Percentiles rank a stretch among this genome's conserved stretches.
Conservation (phyloP, 441 rosid genomes). For the Jatropha podagrica region DNA sequence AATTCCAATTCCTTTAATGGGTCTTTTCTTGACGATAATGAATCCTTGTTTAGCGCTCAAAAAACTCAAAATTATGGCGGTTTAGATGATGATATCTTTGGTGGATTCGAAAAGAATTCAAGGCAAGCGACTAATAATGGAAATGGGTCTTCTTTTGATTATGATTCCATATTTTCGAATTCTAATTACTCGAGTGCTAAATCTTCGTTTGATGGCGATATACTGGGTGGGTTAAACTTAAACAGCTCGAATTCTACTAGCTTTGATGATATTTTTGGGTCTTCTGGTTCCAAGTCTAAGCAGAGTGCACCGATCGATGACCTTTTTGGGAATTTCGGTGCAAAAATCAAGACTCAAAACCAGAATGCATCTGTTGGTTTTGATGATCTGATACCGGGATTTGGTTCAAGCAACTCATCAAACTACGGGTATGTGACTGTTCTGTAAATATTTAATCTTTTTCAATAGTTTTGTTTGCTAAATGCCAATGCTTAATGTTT, state of each 20-base stretch:
- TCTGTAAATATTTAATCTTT: neutral
- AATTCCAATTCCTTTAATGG: conserved; percentile 35
- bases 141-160: conserved; percentile 41
- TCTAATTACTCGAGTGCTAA: conserved; percentile 30
- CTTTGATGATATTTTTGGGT: conserved; percentile 45
- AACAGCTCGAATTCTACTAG: conserved; percentile 25
- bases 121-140: conserved; percentile 25
- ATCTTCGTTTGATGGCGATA: conserved; percentile 44
- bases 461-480: conserved; percentile 12
- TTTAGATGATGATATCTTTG: conserved; percentile 44
- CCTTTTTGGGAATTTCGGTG: conserved; percentile 53
- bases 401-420: conserved; percentile 46
- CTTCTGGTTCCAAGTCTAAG: conserved; percentile 42
- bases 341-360: conserved; percentile 30
- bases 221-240: conserved; percentile 54
- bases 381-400: conserved; percentile 78
- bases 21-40: conserved; percentile 33
- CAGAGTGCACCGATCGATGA: conserved; percentile 44
- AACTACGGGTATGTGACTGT: conserved; percentile 44
- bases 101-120: conserved; percentile 38
- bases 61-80: conserved; percentile 36
- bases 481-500: conserved; percentile 13
- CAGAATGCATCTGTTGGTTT: conserved; percentile 40
- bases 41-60: conserved; percentile 23
- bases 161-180: conserved; percentile 45